Percentiles rank a stretch among this genome's conserved stretches.
phyloP scores from a whole-genome alignment of 768 basidiomycete genomes.

The Hypholoma sublateritium region DNA sequence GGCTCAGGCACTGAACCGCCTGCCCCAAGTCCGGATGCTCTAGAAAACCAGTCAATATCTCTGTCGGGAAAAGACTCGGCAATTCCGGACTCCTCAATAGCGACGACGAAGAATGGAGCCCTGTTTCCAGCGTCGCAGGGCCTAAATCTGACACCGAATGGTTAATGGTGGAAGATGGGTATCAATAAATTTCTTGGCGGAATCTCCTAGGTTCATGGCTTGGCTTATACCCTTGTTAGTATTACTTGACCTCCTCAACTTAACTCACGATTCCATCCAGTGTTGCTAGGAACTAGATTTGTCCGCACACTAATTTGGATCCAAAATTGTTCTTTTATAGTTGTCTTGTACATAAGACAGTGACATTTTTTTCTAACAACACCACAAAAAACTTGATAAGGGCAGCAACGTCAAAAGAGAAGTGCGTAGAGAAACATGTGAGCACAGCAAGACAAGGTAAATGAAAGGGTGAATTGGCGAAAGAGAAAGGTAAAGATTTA shows the following conservation, averaged over 20 bases:
- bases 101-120: slow-evolving; percentile 70
- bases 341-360: slow-evolving; percentile 11
- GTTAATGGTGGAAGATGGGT: slow-evolving; percentile 63
- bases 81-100: slow-evolving; percentile 44
- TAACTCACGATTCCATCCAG: no score
- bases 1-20: slow-evolving; percentile 27
- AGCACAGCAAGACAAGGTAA: slow-evolving; percentile 8
- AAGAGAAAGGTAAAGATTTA: slow-evolving; percentile 1
- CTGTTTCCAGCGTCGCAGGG: slow-evolving; percentile 67
- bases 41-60: slow-evolving; percentile 30
- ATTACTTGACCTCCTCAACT: no score
- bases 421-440: slow-evolving; percentile 13
- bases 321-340: slow-evolving; percentile 22
- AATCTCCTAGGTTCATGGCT: neutral
- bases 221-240: slow-evolving; percentile 31
- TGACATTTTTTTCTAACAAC: neutral
- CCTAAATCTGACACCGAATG: slow-evolving; percentile 91
- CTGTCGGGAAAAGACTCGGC: slow-evolving; percentile 73
- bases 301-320: neutral
- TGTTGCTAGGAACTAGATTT: no score
- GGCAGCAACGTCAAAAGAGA: slow-evolving; percentile 2
- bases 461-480: slow-evolving; percentile 18
- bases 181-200: slow-evolving; percentile 9
- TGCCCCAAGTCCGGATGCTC: slow-evolving; percentile 25
- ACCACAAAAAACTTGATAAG: neutral